Evolutionary conservation across 2,329 filamentous ascomycete genomes (phyloP).

Genomic region (Nemania sp.): DNA sequence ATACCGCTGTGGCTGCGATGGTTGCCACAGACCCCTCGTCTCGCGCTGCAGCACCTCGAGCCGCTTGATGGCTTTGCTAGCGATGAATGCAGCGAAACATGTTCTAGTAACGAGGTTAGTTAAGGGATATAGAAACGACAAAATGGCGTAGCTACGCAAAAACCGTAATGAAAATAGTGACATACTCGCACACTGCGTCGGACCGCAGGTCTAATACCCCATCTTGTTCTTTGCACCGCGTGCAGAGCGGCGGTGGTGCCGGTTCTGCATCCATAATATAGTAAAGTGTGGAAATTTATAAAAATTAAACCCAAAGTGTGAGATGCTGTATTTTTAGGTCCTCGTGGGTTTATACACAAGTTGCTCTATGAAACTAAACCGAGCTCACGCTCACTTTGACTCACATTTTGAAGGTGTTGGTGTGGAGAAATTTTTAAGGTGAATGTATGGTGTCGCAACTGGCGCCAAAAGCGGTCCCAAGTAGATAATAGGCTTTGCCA

Average conservation of each 20-base stretch:
- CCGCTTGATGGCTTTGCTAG: constrained; percentile 83
- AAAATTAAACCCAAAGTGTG: background rate
- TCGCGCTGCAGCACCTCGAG: constrained; percentile 65
- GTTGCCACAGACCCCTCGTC: constrained; percentile 51
- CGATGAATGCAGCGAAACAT: constrained; percentile 84
- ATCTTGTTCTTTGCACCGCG: constrained; percentile 51
- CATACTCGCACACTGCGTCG: constrained; percentile 49
- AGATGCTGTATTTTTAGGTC: background rate
- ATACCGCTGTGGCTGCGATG: constrained; percentile 62
- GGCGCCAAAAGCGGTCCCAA: constrained; percentile 27
- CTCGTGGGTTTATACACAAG: background rate
- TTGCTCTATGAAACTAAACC: background rate
- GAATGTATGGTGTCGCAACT: constrained; percentile 4
- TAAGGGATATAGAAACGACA: background rate
- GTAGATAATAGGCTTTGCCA: constrained; percentile 34
- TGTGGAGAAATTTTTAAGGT: constrained; percentile 28
- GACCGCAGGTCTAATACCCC: constrained; percentile 49
- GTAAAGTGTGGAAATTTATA: constrained; percentile 5
- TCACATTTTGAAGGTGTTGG: constrained; percentile 25
- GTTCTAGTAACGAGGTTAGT: constrained; percentile 57
- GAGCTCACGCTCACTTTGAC: constrained; percentile 10
- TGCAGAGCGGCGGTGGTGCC: constrained; percentile 43
- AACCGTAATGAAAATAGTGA: background rate
- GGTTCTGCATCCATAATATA: constrained; percentile 39
- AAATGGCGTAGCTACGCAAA: background rate